Evolutionary conservation across 768 basidiomycete species (phyloP).

Genomic region (Phylloporus scabripes): DNA sequence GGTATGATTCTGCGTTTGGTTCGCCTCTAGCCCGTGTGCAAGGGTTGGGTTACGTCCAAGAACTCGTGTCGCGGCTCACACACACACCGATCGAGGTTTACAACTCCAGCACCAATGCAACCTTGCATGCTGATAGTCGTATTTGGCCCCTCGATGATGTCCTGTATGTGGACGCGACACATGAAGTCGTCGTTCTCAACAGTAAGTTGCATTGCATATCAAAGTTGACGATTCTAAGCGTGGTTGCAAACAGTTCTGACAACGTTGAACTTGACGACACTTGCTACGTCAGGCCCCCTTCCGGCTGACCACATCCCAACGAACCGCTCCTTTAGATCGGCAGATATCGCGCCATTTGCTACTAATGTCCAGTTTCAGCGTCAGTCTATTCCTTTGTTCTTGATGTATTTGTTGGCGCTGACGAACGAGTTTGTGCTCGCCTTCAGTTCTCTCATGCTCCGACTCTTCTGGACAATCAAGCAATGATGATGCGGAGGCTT

Average conservation of each 20-base stretch:
- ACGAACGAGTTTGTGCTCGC: neutral
- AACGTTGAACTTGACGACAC: conserved; percentile 74
- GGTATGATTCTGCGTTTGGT: conserved; percentile 74
- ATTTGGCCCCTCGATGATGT: conserved; percentile 69
- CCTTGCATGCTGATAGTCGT: conserved; percentile 60
- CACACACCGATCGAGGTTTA: conserved; percentile 63
- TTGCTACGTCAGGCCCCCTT: conserved; percentile 69
- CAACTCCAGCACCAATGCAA: conserved; percentile 82
- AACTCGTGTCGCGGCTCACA: conserved; percentile 77
- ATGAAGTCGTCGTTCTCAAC: conserved; percentile 89
- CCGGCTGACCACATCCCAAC: conserved; percentile 66
- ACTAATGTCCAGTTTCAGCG: conserved; percentile 88
- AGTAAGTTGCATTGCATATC: conserved; percentile 37
- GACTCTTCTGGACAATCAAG: neutral
- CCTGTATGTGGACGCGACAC: conserved; percentile 85
- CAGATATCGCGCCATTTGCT: conserved; percentile 80
- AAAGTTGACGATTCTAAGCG: neutral
- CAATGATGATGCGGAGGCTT: conserved; percentile 35
- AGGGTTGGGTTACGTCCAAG: conserved; percentile 78
- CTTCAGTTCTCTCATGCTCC: conserved; percentile 56
- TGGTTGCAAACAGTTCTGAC: conserved; percentile 53
- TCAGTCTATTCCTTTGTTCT: conserved; percentile 31
- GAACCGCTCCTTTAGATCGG: conserved; percentile 62
- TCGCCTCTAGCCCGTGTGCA: conserved; percentile 72
- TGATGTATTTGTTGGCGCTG: neutral